phyloP scores from a whole-genome alignment of 257 asterid species.

The Primulina eburnea region DNA sequence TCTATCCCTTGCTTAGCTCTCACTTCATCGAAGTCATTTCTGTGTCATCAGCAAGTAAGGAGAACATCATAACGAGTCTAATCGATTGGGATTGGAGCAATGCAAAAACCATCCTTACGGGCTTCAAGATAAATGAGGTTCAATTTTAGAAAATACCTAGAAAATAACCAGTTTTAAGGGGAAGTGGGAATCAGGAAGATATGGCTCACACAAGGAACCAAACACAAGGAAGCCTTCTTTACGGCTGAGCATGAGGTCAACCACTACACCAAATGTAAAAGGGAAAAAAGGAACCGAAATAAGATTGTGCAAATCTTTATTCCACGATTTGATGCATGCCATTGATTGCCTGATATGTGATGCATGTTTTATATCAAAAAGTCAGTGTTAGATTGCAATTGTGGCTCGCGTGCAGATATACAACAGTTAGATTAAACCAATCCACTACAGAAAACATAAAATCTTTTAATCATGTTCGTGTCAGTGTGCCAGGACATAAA shows the following conservation, averaged over 20 bases:
- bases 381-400: background rate
- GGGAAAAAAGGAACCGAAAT: background rate
- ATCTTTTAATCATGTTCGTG: background rate
- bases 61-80: slow-evolving; percentile 14
- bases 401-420: background rate
- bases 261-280: background rate
- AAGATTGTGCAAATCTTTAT: background rate
- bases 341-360: background rate
- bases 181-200: background rate
- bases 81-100: background rate
- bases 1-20: slow-evolving; percentile 72
- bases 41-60: slow-evolving; percentile 26
- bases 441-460: background rate
- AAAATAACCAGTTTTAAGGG: background rate
- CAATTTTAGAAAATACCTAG: background rate
- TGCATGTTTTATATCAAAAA: background rate
- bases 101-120: background rate
- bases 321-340: background rate
- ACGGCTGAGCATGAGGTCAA: background rate
- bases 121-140: background rate
- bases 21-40: slow-evolving; percentile 72
- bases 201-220: background rate
- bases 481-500: background rate
- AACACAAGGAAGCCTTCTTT: background rate
- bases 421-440: background rate